Evolutionary conservation across 108 stramenopile species (phyloP).

Genomic region (Fragilaria radians): DNA sequence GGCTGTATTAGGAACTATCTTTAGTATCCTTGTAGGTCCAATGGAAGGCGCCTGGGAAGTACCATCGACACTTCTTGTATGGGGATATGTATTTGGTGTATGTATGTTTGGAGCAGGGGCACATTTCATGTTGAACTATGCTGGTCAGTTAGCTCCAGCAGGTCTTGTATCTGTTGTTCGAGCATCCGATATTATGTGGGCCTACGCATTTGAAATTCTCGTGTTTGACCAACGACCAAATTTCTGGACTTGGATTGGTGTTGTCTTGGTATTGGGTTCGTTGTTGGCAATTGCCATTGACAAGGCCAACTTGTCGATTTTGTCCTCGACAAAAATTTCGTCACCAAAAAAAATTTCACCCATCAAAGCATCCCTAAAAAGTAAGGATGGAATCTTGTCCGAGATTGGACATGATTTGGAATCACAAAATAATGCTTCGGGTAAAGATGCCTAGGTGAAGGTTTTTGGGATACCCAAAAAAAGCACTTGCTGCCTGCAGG

Average conservation of each 20-base stretch:
- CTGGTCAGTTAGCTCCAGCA: constrained; percentile 28
- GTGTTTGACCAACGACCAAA: constrained; percentile 20
- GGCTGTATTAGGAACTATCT: constrained; percentile 31
- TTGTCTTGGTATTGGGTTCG: constrained; percentile 15
- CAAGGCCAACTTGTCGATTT: constrained; percentile 11
- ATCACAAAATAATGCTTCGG: too few relatives aligned
- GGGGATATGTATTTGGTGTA: constrained; percentile 20
- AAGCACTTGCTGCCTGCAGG: too few relatives aligned
- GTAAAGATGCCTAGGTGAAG: too few relatives aligned
- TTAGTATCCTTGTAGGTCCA: constrained; percentile 16
- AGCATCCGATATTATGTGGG: constrained; percentile 27
- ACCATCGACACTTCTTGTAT: constrained; percentile 14
- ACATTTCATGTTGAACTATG: constrained; percentile 38
- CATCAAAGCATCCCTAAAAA: too few relatives aligned
- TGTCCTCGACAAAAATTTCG: too few relatives aligned
- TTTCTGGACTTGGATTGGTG: constrained; percentile 11
- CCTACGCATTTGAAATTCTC: constrained; percentile 22
- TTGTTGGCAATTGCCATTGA: constrained; percentile 22
- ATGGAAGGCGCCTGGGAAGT: constrained; percentile 16
- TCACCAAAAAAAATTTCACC: too few relatives aligned
- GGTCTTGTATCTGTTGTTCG: constrained; percentile 27
- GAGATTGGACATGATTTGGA: too few relatives aligned
- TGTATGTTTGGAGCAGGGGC: constrained; percentile 18
- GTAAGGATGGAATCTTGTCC: too few relatives aligned
- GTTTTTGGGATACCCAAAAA: too few relatives aligned